These are phyloP conservation scores for Phytophthora podocarpi DNA, from an alignment of 352 stramenopile species.

Conservation along the genomic window DNA sequence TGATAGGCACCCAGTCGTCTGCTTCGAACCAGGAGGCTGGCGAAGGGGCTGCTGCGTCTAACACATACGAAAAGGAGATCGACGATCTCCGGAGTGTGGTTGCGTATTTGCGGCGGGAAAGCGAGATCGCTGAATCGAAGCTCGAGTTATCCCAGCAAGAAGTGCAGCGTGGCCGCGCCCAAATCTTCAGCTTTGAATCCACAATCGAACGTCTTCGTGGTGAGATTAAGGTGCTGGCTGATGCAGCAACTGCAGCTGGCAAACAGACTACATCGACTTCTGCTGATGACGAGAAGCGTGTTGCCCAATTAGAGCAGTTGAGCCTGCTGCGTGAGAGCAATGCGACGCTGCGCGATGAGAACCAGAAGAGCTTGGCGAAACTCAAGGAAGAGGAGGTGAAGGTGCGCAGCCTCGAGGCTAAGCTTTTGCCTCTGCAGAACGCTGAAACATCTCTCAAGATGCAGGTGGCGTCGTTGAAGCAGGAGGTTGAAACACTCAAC, in stretches of 20 bases:
- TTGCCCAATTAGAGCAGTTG: constrained; percentile 73
- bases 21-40: constrained; percentile 30
- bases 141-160: constrained; percentile 74
- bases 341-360: constrained; percentile 75
- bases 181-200: constrained; percentile 63
- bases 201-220: constrained; percentile 62
- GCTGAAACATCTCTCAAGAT: constrained; percentile 50
- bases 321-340: constrained; percentile 82
- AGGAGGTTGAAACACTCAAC: constrained; percentile 62
- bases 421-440: constrained; percentile 59
- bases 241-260: constrained; percentile 14
- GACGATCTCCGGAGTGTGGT: constrained; percentile 78
- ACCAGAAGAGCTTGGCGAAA: constrained; percentile 58
- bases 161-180: constrained; percentile 55
- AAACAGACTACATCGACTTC: constrained; percentile 13
- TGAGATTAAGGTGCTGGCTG: constrained; percentile 56
- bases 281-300: constrained; percentile 52
- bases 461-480: constrained; percentile 60
- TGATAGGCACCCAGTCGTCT: constrained; percentile 7
- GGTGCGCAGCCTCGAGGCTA: constrained; percentile 48
- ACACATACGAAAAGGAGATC: constrained; percentile 59
- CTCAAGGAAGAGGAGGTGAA: constrained; percentile 61
- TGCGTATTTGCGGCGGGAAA: constrained; percentile 70
- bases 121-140: constrained; percentile 72
- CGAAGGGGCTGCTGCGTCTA: constrained; percentile 20